Evolutionary conservation across 2,329 filamentous ascomycete genomes (phyloP), one percentile per base, ranked within the genome.

Genomic region (Ophiostoma ips): DNA sequence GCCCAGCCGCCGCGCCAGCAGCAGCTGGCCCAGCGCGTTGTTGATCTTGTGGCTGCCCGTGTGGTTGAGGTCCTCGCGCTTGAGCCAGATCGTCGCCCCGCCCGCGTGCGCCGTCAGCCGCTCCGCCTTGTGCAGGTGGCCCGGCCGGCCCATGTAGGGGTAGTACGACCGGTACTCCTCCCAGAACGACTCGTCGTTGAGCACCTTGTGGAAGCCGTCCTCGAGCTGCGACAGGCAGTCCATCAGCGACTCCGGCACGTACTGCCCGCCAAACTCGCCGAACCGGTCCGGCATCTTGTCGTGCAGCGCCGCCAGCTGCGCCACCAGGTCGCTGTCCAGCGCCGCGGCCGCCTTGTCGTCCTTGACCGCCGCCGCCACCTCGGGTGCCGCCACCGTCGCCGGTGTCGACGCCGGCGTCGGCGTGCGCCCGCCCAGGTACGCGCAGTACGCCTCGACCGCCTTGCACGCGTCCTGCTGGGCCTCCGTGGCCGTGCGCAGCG

Each of bases 21-120:
- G 76, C 46, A 95, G 81, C 66, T 98, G 92, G 2, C 92, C 92
- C 9, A 98, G 72, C 0, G 92, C 92, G 61, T 98, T 98, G 73
- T 98, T 98, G 73, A 98, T 96, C 77, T 98, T 98, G 75, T 98
- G 92, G 55, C 86, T 94, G 57, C 92, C 92, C 9, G 92, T 96
- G 65, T 98, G 92, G 68, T 96, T 96, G 51, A 96, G 72, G 64
- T 98, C 92, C 69, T 98, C 92, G 59, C 92, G 81, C 77, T 98
- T 98, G 58, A 98, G 71, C 83, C 90, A 98, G 70, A 98, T 94
- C 62, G 88, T 94, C 46, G 92, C 90, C 53, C 92, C 92, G 21
- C 88, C 87, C 45, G 87, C 88, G 60, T 90, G 72, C 62, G 94
- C 83, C 0, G 90, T 96, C 57, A 98, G 71, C 49, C 89, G 81